Evolutionary conservation across 139 green algal species (phyloP), one percentile per base, ranked within the genome.

Genomic region (Chlamydomonas applanata): DNA sequence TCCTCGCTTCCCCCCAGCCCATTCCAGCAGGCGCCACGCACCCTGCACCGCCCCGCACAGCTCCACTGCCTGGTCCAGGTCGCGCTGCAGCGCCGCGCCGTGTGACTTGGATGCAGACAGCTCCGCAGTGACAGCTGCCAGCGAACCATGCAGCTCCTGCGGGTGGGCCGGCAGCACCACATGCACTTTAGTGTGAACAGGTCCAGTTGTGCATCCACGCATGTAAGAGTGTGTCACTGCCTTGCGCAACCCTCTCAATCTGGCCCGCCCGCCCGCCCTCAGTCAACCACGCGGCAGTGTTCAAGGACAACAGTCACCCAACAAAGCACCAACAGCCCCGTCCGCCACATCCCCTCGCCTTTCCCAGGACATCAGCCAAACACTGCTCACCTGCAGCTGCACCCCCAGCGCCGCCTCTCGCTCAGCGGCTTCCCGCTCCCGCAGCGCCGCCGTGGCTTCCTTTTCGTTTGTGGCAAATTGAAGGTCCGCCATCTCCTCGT

Each of bases 401-500:
- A 20, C 54, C 2, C 59, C 44, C 29, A 53, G 24, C 27, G 14
- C 35, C 45, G 27, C 1, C 36, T 54, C 30, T 20, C 24, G 54
- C 56, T 72, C 72, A 17, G 40, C 40, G 3, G 14, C 64, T 22
- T 59, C 71, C 36, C 59, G 57, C 71, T 77, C 25, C 45, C 35
- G 34, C 49, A 35, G 32, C 4, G 53, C 52, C 13, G 73, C 73
- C 25, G 70, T 34, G 14, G 67, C 73, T 46, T 75, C 57, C 17
- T 73, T 25, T 57, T 88, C 76, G 24, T 82, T 75, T 33, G 56
- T 20, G 7, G 64, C 49, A 53, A 86, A 89, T 53, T 76, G 62
- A 53, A 79, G 11, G 35, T 87, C 81, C 29, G 64, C 76, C 13
- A 87, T 62, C 40, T 89, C 74, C 54, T 86, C 75, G 33, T 77